Evolutionary conservation across 2,329 filamentous ascomycete species (phyloP).

Genomic region (Dactylonectria estremocensis): DNA sequence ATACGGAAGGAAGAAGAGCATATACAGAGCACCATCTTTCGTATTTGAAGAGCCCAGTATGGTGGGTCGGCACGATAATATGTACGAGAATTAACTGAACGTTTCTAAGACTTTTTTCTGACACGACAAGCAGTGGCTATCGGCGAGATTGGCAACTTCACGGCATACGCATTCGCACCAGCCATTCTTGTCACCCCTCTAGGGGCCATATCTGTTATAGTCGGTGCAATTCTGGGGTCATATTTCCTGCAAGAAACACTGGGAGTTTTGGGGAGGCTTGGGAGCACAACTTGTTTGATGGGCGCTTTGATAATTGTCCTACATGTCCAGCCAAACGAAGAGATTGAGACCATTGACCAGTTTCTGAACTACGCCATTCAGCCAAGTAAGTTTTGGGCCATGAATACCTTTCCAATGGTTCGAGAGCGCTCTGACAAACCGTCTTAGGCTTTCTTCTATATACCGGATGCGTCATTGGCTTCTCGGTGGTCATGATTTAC

Average conservation of each 20-base stretch:
- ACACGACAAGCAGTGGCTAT: conserved; percentile 8
- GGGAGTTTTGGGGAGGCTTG: conserved; percentile 14
- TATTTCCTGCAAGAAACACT: conserved; percentile 8
- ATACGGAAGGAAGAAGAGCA: background rate
- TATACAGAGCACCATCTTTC: background rate
- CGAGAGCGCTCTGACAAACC: background rate
- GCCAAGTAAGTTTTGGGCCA: conserved; percentile 3
- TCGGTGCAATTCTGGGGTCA: conserved; percentile 8
- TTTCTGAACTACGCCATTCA: conserved; percentile 5
- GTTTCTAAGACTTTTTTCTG: background rate
- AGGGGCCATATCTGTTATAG: conserved; percentile 13
- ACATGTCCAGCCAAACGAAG: conserved; percentile 15
- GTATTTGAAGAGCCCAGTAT: conserved; percentile 18
- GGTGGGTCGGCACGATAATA: conserved; percentile 14
- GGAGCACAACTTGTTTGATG: conserved; percentile 10
- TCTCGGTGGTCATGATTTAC: conserved; percentile 9
- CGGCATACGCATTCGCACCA: conserved; percentile 24
- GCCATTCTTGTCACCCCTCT: conserved; percentile 26
- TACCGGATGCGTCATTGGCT: background rate
- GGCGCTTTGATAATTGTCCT: conserved; percentile 14
- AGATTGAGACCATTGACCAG: conserved; percentile 20
- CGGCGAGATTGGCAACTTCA: conserved; percentile 21
- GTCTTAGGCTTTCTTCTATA: conserved; percentile 14
- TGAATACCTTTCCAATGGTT: too few species aligned
- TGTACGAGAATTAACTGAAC: background rate